These are phyloP conservation scores for Calonectria pteridis DNA, from an alignment of 2,329 filamentous ascomycete genomes.

Conservation along the genomic window DNA sequence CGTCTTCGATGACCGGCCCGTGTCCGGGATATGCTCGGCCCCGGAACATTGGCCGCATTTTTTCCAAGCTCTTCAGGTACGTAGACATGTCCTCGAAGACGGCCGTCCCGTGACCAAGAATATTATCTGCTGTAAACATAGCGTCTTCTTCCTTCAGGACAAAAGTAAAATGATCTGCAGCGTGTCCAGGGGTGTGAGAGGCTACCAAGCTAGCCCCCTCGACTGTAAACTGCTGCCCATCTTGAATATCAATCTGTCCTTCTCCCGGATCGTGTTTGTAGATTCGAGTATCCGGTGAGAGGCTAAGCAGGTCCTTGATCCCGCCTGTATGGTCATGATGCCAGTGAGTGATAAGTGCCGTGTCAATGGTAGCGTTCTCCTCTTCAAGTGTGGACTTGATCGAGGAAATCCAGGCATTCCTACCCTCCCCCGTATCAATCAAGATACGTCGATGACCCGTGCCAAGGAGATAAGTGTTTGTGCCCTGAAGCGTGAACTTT, in stretches of 20 bases:
- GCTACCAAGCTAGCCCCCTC: slow-evolving; percentile 77
- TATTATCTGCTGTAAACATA: slow-evolving; percentile 91
- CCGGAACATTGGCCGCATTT: slow-evolving; percentile 74
- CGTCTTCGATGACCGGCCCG: slow-evolving; percentile 81
- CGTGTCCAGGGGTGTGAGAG: slow-evolving; percentile 75
- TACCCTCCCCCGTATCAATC: slow-evolving; percentile 91
- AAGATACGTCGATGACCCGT: slow-evolving; percentile 79
- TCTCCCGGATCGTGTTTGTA: slow-evolving; percentile 74
- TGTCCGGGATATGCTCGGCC: slow-evolving; percentile 90
- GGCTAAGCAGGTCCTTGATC: slow-evolving; percentile 73
- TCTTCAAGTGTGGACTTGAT: slow-evolving; percentile 74
- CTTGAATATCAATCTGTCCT: slow-evolving; percentile 58
- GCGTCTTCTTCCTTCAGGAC: slow-evolving; percentile 82
- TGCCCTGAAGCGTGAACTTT: slow-evolving; percentile 82
- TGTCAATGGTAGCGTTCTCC: slow-evolving; percentile 77
- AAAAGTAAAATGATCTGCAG: slow-evolving; percentile 85
- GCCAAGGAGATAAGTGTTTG: slow-evolving; percentile 95
- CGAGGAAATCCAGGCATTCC: slow-evolving; percentile 76
- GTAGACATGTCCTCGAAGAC: slow-evolving; percentile 82
- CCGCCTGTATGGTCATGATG: slow-evolving; percentile 89
- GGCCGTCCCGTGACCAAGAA: slow-evolving; percentile 87
- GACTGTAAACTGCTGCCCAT: slow-evolving; percentile 67
- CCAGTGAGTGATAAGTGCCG: slow-evolving; percentile 89
- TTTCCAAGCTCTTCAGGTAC: slow-evolving; percentile 77
- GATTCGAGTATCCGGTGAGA: slow-evolving; percentile 73